phyloP scores from a whole-genome alignment of 2,329 filamentous ascomycete genomes.

The Cladophialophora exuberans region DNA sequence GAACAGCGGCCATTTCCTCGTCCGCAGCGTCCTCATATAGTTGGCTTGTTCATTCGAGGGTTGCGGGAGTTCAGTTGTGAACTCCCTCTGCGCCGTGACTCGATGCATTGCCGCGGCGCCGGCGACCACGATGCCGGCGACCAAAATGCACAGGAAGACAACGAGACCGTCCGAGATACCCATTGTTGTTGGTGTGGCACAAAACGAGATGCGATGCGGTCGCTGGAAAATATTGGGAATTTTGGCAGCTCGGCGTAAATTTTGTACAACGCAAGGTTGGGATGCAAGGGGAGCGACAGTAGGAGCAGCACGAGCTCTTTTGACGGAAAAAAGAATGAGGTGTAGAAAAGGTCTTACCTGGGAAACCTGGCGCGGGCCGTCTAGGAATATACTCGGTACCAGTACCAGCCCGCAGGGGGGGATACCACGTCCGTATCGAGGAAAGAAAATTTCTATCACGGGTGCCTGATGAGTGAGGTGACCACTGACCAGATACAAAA shows the following conservation, averaged over 20 bases:
- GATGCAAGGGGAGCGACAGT: background rate
- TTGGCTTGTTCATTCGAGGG: slow-evolving; percentile 13
- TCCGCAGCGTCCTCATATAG: slow-evolving; percentile 21
- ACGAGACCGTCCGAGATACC: slow-evolving; percentile 19
- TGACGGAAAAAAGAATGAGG: no score
- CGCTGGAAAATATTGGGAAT: background rate
- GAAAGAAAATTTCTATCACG: background rate
- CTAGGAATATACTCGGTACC: no score
- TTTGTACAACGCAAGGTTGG: no score
- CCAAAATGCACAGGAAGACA: slow-evolving; percentile 19
- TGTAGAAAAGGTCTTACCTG: no score
- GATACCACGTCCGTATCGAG: no score
- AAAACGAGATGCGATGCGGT: background rate
- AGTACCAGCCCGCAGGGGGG: no score
- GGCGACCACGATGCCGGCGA: slow-evolving; percentile 20
- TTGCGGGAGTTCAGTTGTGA: slow-evolving; percentile 1
- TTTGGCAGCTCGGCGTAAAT: background rate
- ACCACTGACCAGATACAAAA: background rate
- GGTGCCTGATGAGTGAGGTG: background rate
- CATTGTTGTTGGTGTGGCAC: slow-evolving; percentile 2
- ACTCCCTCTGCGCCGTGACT: slow-evolving; percentile 7
- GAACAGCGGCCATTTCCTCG: slow-evolving; percentile 15
- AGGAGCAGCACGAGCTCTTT: background rate
- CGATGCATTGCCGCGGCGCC: slow-evolving; percentile 20
- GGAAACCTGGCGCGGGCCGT: no score